Evolutionary conservation across 306 rosid genomes (phyloP).

Genomic region (Medicago ruthenica): DNA sequence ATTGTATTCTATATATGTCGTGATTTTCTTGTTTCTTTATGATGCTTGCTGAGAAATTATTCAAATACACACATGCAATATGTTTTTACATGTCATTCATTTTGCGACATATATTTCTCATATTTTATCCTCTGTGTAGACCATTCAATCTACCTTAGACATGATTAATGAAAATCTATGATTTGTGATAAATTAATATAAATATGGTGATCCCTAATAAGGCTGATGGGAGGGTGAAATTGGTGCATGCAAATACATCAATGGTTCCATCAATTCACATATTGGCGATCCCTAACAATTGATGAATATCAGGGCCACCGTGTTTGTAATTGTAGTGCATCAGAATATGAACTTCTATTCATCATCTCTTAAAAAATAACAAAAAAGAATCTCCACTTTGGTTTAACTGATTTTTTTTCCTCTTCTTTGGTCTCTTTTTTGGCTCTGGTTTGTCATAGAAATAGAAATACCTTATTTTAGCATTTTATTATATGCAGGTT

Average conservation of each 20-base stretch:
- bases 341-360: too few species aligned
- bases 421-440: too few species aligned
- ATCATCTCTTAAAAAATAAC: not conserved
- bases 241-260: not conserved
- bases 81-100: too few species aligned
- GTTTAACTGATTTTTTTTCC: too few species aligned
- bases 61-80: not conserved
- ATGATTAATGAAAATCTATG: not conserved
- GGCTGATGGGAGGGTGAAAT: not conserved
- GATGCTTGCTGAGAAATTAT: not conserved
- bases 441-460: not conserved
- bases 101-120: too few species aligned
- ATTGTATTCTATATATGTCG: not conserved
- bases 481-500: conserved; percentile 48
- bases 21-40: not conserved
- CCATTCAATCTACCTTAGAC: not conserved
- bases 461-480: conserved; percentile 9
- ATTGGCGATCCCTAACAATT: too few species aligned
- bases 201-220: too few species aligned
- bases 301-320: not conserved
- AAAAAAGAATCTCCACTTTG: not conserved
- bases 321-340: not conserved
- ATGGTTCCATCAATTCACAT: not conserved
- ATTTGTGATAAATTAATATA: not conserved
- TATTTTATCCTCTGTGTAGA: too few species aligned